phyloP scores from a whole-genome alignment of 176 grass and related monocot genomes.

The Tillandsia leiboldiana region DNA sequence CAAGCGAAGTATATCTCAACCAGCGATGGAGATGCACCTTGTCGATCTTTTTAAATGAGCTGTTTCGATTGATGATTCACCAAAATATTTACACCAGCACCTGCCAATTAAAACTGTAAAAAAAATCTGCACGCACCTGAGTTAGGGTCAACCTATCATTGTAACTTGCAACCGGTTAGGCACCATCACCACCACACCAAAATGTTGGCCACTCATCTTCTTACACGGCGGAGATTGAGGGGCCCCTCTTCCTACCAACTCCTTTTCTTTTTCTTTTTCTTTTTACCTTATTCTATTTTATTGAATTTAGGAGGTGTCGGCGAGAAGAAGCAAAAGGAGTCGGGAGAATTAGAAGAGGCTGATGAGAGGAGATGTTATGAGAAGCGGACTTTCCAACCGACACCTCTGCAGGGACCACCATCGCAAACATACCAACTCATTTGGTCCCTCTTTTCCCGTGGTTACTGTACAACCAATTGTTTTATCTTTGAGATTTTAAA shows the following conservation, averaged over 20 bases:
- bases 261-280: not conserved
- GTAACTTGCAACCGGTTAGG: too few relatives aligned
- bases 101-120: too few relatives aligned
- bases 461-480: not conserved
- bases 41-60: too few relatives aligned
- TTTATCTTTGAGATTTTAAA: not conserved
- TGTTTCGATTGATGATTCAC: too few relatives aligned
- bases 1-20: too few relatives aligned
- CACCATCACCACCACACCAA: not conserved
- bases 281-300: not conserved
- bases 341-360: not conserved
- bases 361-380: slow-evolving; percentile 1
- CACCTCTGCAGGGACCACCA: not conserved
- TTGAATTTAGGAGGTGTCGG: slow-evolving; percentile 35
- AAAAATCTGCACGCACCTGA: too few relatives aligned
- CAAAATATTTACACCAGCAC: too few relatives aligned
- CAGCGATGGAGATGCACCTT: too few relatives aligned
- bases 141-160: too few relatives aligned
- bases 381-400: slow-evolving; percentile 35
- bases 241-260: not conserved
- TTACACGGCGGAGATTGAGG: not conserved
- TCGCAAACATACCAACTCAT: not conserved
- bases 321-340: slow-evolving; percentile 36
- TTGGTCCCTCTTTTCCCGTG: not conserved
- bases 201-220: not conserved